A percentile compares a stretch with the other conserved stretches of the same genome.
Evolutionary conservation across 352 stramenopile species (phyloP).

Genomic region (Phytophthora niederhauseri): DNA sequence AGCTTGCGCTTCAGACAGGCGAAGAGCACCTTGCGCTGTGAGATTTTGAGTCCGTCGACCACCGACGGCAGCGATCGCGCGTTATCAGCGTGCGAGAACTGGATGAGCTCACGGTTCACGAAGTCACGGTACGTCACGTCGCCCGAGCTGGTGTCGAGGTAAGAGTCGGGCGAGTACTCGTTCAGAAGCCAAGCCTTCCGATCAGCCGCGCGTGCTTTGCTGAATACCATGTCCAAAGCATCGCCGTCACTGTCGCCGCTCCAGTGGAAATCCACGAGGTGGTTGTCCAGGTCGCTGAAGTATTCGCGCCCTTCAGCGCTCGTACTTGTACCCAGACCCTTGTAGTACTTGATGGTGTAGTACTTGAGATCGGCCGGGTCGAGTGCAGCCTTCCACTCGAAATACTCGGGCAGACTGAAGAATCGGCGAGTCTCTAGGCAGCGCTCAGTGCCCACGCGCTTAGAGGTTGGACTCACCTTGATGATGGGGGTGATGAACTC

Average conservation of each 20-base stretch:
- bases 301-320: conserved; percentile 98
- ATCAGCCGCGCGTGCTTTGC: conserved; percentile 96
- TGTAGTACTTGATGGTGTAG: conserved; percentile 99
- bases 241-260: conserved; percentile 81
- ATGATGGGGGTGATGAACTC: conserved; percentile 99
- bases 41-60: conserved; percentile 98
- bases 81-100: conserved; percentile 98
- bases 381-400: conserved; percentile 92
- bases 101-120: conserved; percentile 98
- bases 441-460: conserved; percentile 65
- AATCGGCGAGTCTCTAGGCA: conserved; percentile 86
- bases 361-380: conserved; percentile 71
- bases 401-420: conserved; percentile 98
- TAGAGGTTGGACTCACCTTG: conserved; percentile 89
- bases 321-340: conserved; percentile 98
- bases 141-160: conserved; percentile 93
- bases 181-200: conserved; percentile 97
- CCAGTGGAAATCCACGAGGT: conserved; percentile 94
- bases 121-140: conserved; percentile 96
- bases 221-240: conserved; percentile 99
- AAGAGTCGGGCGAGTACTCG: conserved; percentile 88
- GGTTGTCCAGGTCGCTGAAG: conserved; percentile 95
- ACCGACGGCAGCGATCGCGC: conserved; percentile 96
- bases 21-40: conserved; percentile 98
- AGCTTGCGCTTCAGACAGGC: conserved; percentile 99